Evolutionary conservation across 1,284 basidiomycete genomes (phyloP).

Genomic region (Coniferiporia sulphurascens): DNA sequence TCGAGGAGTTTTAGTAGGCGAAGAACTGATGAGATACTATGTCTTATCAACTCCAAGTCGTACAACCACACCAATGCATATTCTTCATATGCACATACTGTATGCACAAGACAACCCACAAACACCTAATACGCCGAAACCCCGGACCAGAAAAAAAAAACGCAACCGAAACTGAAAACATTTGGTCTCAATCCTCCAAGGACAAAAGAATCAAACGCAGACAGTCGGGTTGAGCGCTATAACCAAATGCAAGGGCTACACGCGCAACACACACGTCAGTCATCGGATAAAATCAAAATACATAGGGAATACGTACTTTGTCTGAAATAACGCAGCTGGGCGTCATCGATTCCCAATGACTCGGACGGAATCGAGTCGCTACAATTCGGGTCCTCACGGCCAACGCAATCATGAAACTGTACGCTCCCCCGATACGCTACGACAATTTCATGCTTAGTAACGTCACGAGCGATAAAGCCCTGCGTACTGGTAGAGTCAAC

Average conservation of each 20-base stretch:
- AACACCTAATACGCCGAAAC: too few relatives aligned
- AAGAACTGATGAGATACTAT: too few relatives aligned
- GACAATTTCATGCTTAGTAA: constrained; percentile 16
- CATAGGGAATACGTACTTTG: constrained; percentile 29
- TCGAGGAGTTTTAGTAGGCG: too few relatives aligned
- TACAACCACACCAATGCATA: too few relatives aligned
- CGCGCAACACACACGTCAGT: neutral
- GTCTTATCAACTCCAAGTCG: too few relatives aligned
- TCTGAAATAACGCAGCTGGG: constrained; percentile 39
- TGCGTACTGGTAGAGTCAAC: constrained; percentile 15
- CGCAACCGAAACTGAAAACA: too few relatives aligned
- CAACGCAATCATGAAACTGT: constrained; percentile 13
- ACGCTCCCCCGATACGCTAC: constrained; percentile 19
- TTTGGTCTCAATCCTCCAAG: too few relatives aligned
- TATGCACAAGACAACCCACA: too few relatives aligned
- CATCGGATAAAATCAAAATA: neutral
- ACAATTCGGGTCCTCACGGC: constrained; percentile 17
- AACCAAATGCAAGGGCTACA: neutral
- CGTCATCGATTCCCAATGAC: constrained; percentile 38
- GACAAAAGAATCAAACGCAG: neutral
- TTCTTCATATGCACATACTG: too few relatives aligned
- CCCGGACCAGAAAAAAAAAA: too few relatives aligned
- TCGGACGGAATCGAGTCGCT: constrained; percentile 30
- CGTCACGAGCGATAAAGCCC: constrained; percentile 19
- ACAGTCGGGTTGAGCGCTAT: constrained; percentile 11